These are phyloP conservation scores for Ophiocytium majus DNA, from an alignment of 352 stramenopile species.

Conservation along the genomic window DNA sequence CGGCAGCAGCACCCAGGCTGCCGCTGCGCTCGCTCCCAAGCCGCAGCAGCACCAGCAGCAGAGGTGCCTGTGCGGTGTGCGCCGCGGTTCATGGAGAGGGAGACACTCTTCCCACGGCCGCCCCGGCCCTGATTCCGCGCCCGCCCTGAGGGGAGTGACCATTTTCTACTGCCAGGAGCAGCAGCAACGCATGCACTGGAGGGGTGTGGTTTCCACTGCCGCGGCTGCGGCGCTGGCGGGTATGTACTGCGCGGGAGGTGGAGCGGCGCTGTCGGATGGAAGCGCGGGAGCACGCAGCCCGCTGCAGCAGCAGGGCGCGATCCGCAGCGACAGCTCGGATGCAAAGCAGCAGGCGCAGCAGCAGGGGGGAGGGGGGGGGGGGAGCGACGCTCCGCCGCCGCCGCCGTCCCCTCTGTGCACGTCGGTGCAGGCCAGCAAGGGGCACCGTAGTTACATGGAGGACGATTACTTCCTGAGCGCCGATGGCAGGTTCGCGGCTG, in stretches of 20 bases:
- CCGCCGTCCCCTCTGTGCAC: background rate
- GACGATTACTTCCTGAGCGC: constrained; percentile 58
- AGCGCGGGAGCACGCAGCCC: background rate
- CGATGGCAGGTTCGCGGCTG: constrained; percentile 56
- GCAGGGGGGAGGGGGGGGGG: background rate
- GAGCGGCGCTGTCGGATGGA: background rate
- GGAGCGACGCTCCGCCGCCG: background rate
- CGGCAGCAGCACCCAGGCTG: no score
- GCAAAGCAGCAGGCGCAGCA: background rate
- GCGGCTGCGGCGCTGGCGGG: constrained; percentile 8
- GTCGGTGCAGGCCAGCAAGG: constrained; percentile 36
- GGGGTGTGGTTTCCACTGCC: constrained; percentile 5
- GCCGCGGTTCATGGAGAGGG: no score
- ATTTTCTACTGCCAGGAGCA: background rate
- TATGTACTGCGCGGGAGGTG: background rate
- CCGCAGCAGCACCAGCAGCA: no score
- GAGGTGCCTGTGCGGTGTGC: no score
- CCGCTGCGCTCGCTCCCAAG: no score
- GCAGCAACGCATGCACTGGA: background rate
- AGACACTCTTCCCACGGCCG: no score
- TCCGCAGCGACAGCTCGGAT: background rate
- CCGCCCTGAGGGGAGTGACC: no score
- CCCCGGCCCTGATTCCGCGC: no score
- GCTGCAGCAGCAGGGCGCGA: background rate
- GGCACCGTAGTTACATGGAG: constrained; percentile 60